Evolutionary conservation across 345 rosid species (phyloP), one percentile per base, ranked within the genome.

Genomic region (Dipteronia sinensis): DNA sequence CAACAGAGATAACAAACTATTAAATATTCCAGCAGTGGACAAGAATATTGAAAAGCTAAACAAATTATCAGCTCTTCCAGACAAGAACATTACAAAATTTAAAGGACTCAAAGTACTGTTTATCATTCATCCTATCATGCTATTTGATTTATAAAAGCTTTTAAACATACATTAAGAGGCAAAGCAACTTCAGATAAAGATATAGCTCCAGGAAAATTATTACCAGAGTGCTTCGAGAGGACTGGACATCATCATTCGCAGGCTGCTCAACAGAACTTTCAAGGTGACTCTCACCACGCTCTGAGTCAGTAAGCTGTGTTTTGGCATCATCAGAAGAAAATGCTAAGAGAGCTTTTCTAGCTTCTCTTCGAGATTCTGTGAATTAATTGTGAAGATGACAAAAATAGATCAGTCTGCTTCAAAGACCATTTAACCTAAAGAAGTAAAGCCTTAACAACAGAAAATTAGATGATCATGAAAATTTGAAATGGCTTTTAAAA

Each of bases 321-420:
- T 85, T 86, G 29, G 77, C 82, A 79, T 90, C 91, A 82, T 90
- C 89, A 63, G 90, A 72, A 65, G 97, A 86, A 86, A 94, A 92
- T 79, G 99, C 98, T 75, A 96, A 79, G 65, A 94, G 88, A 74
- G 99, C 98, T 84, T 88, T 94, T 84, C 99, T 94, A 78, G 98
- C 98, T 90, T 96, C 95, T 82, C 98, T 88, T 75, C 94, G 98
- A 82, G 91, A 94, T 89, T 91, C 99, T 92, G 84, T 65, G 76
- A 46, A 29, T 19, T 75, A 46, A 81, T 69, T 69, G 76, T 65
- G 49, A 67, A 56, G 78, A 63, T 13, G 16, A 62, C 44, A 49
- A 64, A 71, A 68, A 46, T 69, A 20, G 23, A 53, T 23, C 42
- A 47, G 40, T 13, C n/a, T 34, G 4, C 40, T 49, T 55, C 12